A percentile compares a stretch with the other conserved stretches of the same genome.
These are phyloP conservation scores for Haplosporangium sp. DNA, from an alignment of 371 early-diverging fungal species.

Conservation along the genomic window DNA sequence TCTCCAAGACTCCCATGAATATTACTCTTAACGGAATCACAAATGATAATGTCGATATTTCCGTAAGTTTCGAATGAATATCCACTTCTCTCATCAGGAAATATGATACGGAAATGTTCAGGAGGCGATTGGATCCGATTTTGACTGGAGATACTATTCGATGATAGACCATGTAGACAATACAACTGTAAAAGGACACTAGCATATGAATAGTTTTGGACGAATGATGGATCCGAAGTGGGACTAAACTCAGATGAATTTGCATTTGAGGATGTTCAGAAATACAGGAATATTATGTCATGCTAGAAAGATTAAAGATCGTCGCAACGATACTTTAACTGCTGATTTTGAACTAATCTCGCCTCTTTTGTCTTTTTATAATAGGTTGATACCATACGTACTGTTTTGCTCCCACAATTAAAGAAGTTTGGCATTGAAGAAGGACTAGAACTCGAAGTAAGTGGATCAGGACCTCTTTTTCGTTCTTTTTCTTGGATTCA, in stretches of 20 bases:
- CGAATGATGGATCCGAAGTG: too few relatives aligned
- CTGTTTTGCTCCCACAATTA: constrained; percentile 87
- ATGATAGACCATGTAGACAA: not conserved
- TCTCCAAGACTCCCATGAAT: constrained; percentile 86
- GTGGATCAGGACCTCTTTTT: not conserved
- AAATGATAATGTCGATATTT: constrained; percentile 88
- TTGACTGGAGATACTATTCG: not conserved
- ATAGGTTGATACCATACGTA: constrained; percentile 91
- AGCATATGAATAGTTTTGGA: too few relatives aligned
- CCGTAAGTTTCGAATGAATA: constrained; percentile 57
- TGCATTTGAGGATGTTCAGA: too few relatives aligned
- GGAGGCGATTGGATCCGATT: not conserved
- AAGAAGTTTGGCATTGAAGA: constrained; percentile 88
- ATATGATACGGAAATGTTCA: not conserved
- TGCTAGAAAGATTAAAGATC: not conserved
- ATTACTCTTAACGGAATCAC: constrained; percentile 92
- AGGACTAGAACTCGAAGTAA: constrained; percentile 85
- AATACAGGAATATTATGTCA: not conserved
- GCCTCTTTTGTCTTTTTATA: not conserved
- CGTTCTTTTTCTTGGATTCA: not conserved
- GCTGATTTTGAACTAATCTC: not conserved
- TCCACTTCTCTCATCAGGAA: not conserved
- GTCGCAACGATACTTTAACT: not conserved
- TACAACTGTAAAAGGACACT: not conserved
- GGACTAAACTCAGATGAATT: too few relatives aligned